These are phyloP conservation scores for Vitis vinifera DNA, from an alignment of 164 flowering plant species.

Conservation along the genomic window DNA sequence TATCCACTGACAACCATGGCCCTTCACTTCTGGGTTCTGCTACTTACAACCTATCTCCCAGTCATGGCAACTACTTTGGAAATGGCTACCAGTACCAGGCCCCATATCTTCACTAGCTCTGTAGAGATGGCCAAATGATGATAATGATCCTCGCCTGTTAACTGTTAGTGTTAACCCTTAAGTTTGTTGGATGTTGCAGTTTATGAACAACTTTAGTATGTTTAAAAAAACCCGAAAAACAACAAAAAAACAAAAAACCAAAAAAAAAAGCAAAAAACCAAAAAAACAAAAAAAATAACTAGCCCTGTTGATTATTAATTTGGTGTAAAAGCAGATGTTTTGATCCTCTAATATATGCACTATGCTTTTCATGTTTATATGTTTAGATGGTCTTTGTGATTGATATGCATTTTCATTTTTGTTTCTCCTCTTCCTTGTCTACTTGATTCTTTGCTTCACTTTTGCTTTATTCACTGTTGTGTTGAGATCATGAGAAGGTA, in stretches of 20 bases:
- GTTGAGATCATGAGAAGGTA: too few relatives aligned
- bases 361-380: slow-evolving; percentile 19
- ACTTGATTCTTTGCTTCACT: too few relatives aligned
- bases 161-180: slow-evolving; percentile 49
- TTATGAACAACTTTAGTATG: slow-evolving; percentile 29
- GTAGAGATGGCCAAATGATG: slow-evolving; percentile 28
- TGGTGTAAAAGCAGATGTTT: slow-evolving; percentile 37
- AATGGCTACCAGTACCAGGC: slow-evolving; percentile 87
- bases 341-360: slow-evolving; percentile 41
- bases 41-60: slow-evolving; percentile 56
- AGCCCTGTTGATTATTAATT: slow-evolving; percentile 25
- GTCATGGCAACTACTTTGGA: slow-evolving; percentile 77
- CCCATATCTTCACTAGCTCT: slow-evolving; percentile 69
- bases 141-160: slow-evolving; percentile 34
- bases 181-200: slow-evolving; percentile 20
- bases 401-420: background rate
- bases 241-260: background rate
- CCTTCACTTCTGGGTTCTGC: slow-evolving; percentile 55
- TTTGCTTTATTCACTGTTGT: too few relatives aligned
- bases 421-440: background rate
- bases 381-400: background rate
- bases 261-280: background rate
- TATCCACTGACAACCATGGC: slow-evolving; percentile 56
- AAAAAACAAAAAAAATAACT: slow-evolving; percentile 12
- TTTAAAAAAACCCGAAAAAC: slow-evolving; percentile 1